Evolutionary conservation across 192 early-diverging fungal species (phyloP), one percentile per base, ranked within the genome.

Genomic region (Lunasporangiospora selenospora): DNA sequence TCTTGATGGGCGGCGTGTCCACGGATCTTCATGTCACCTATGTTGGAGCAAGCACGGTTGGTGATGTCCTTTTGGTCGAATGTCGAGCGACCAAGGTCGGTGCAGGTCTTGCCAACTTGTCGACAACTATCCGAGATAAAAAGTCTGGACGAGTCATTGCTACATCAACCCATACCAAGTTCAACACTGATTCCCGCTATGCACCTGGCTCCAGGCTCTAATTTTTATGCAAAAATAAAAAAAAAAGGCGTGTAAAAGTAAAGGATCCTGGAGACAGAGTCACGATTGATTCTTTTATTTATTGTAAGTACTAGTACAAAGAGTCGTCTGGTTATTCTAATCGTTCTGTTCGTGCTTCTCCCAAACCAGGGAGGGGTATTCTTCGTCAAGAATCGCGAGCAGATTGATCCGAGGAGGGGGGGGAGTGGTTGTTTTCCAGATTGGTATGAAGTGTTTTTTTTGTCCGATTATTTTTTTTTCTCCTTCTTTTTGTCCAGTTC

Each of bases 11-110:
- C 9, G 78, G 78, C 13, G 78, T 80, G 31, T 80, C 78, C 12
- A 70, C 61, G 9, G 73, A 80, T 62, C 33, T 80, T 24, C 65
- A 75, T 36, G 62, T 76, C 53, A 61, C 56, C 16, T 80, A 80
- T 41, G 78, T 80, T 15, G 58, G 59, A 30, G 60, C 58, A 18
- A 73, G 66, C 2, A 33, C 59, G 0, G 24, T 55, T 8, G 78
- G 78, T 9, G 57, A 48, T n/a, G 55, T 41, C 15, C 21, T 80
- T 6, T 16, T 67, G 4, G 30, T 80, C 30, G 75, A 76, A 39
- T 76, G 65, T 53, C 53, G 29, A 27, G 56, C 76, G 29, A 7
- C 12, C 19, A 80, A 76, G 37, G 60, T 76, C 16, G 78, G 78
- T 15, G 31, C 60, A 18, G 57, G 50, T 4, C 51, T 80, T 19